phyloP scores from a whole-genome alignment of 1,284 basidiomycete species.

The Tremellales sp. region DNA sequence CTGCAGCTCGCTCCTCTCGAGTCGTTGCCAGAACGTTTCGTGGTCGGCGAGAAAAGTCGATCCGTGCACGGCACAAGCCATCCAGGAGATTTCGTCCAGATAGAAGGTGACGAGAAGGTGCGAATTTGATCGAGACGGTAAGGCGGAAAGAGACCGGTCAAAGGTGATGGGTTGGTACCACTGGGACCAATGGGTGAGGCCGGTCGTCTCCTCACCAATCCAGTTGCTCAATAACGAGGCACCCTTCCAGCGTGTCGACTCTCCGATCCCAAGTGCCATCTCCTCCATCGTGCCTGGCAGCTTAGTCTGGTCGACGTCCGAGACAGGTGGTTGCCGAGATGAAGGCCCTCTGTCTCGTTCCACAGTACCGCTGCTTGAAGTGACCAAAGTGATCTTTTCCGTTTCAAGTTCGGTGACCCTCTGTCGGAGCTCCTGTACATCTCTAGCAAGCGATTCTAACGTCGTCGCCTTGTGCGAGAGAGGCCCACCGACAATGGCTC shows the following conservation, averaged over 20 bases:
- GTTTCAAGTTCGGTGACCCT: background rate
- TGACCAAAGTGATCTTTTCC: too few relatives aligned
- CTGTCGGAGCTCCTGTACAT: background rate
- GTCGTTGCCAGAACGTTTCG: background rate
- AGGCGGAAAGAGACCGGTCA: background rate
- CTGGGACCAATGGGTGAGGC: background rate
- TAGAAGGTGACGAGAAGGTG: background rate
- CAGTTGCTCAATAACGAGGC: background rate
- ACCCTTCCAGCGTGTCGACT: constrained; percentile 3
- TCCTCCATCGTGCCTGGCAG: constrained; percentile 7
- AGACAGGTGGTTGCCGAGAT: background rate
- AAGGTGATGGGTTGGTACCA: background rate
- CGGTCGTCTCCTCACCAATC: background rate
- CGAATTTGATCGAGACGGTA: background rate
- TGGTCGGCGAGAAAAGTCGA: constrained; percentile 1
- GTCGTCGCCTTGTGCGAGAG: background rate
- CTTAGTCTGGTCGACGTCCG: constrained; percentile 1
- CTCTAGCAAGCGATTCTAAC: background rate
- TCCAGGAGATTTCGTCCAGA: background rate
- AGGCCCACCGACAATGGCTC: background rate
- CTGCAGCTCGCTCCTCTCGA: background rate
- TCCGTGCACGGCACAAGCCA: background rate
- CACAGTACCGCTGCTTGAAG: too few relatives aligned
- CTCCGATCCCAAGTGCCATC: constrained; percentile 6
- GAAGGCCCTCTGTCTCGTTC: background rate